phyloP scores from a whole-genome alignment of 1,284 basidiomycete species.

The Hemileia vastatrix region DNA sequence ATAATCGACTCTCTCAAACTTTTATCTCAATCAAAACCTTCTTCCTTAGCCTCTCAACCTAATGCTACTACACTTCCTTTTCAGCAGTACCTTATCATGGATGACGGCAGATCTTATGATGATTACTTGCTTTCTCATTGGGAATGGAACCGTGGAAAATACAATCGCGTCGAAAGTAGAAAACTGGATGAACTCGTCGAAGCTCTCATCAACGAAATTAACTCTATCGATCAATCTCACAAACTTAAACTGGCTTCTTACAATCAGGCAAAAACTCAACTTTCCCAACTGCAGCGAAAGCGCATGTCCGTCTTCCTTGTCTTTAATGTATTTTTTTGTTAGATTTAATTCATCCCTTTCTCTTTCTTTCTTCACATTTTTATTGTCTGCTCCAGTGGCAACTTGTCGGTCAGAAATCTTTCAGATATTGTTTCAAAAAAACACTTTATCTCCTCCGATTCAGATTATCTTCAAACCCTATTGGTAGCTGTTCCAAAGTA shows the following conservation, averaged over 20 bases:
- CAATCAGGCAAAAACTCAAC: slow-evolving; percentile 83
- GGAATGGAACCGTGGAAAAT: slow-evolving; percentile 24
- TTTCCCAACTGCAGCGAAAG: slow-evolving; percentile 89
- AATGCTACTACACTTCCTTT: neutral
- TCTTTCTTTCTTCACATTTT: slow-evolving; percentile 18
- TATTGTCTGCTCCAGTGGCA: slow-evolving; percentile 56
- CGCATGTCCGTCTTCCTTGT: slow-evolving; percentile 57
- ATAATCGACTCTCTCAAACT: slow-evolving; percentile 87
- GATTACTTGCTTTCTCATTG: slow-evolving; percentile 20
- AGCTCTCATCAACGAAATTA: slow-evolving; percentile 33
- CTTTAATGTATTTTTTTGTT: neutral
- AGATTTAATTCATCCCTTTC: neutral
- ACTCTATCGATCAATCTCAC: slow-evolving; percentile 46
- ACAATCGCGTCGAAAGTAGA: slow-evolving; percentile 21
- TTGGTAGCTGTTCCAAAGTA: slow-evolving; percentile 92
- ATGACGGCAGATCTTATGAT: slow-evolving; percentile 19
- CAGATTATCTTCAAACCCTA: slow-evolving; percentile 87
- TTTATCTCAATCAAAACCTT: slow-evolving; percentile 46
- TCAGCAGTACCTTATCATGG: slow-evolving; percentile 15
- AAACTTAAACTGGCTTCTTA: slow-evolving; percentile 77
- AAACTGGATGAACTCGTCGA: slow-evolving; percentile 19
- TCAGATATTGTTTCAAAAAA: slow-evolving; percentile 74
- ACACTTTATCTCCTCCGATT: slow-evolving; percentile 65
- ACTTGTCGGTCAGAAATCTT: slow-evolving; percentile 78
- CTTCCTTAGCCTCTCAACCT: slow-evolving; percentile 1